Base-by-base conservation (phyloP, 306 rosid species). In the Cucurbita maxima region DNA sequence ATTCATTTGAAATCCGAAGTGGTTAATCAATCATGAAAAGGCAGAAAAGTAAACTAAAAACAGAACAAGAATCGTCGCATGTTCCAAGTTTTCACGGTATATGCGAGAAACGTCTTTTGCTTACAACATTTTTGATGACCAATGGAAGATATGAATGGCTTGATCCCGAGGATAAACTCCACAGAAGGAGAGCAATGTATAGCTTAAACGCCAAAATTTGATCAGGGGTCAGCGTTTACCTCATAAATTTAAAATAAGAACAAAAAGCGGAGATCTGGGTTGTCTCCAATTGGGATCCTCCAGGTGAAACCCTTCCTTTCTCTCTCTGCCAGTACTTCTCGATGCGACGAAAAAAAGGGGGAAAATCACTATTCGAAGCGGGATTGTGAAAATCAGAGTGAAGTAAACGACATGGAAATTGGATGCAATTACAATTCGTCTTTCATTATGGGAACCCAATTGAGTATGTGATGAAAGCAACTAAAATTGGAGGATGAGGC, bases 201-300 rank as follows among this genome's bases (percentile, higher is more conserved):
- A 30, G 34, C 3, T 30, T 30, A 60, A 60, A 40, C 10, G 2
- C 12, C 1, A 10, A 40, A 40, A n/a, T 4, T 63, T 63, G 16
- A n/a, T 63, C 71, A 1, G 8, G 50, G 52, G 30, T 20, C 8
- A 66, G 50, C 40, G 72, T 66, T 66, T 66, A 43, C 72, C 45
- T 66, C 38, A 11, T 5, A 22, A 44, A 67, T 45, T 10, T 40
- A 45, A 66, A 47, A 68, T 22, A 34, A 68, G 41, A 61, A 36
- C 22, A 66, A 68, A 50, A 68, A 47, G 22, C 7, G 73, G 73
- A 15, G 57, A 68, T 68, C 73, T 68, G 73, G 73, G 73, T 68
- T 12, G 19, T 7, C 73, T 25, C 56, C 73, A 68, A 68, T 11
- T 22, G 73, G 41, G 16, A 2, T 68, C 20, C 43, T 66, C 73